Conservation (phyloP, 257 asterid genomes). For the Nicotiana obtusifolia region DNA sequence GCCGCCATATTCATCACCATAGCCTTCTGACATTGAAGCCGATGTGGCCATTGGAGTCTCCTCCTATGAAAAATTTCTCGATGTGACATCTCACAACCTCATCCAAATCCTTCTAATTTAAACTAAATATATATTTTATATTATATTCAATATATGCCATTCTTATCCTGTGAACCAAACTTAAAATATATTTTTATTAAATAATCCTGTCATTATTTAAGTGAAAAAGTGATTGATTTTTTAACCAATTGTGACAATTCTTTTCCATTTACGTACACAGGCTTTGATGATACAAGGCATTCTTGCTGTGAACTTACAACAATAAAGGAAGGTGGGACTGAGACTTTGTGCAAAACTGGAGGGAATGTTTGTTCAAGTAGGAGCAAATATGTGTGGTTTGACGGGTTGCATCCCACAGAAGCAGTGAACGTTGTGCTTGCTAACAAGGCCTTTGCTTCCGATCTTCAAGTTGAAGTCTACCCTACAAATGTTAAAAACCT, state of each 20-base stretch:
- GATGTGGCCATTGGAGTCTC: too few species aligned
- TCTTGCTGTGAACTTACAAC: conserved; percentile 52
- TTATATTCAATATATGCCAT: too few species aligned
- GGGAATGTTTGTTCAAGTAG: conserved; percentile 46
- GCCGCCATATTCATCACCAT: too few species aligned
- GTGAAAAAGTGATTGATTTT: neutral
- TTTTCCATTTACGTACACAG: conserved; percentile 13
- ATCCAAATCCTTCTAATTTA: too few species aligned
- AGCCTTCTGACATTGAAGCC: too few species aligned
- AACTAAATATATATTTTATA: too few species aligned
- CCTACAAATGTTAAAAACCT: conserved; percentile 54
- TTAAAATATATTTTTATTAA: too few species aligned
- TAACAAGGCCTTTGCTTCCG: conserved; percentile 48
- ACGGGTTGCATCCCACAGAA: conserved; percentile 71
- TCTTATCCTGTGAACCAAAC: too few species aligned
- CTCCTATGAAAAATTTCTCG: too few species aligned
- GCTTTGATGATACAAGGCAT: conserved; percentile 31
- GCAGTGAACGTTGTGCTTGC: conserved; percentile 56
- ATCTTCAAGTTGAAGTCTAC: conserved; percentile 32
- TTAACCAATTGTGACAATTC: neutral
- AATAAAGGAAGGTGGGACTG: conserved; percentile 39
- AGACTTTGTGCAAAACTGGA: conserved; percentile 50
- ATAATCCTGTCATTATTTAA: too few species aligned
- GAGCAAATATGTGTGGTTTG: conserved; percentile 44
- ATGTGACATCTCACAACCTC: too few species aligned